Evolutionary conservation across 192 early-diverging fungal genomes (phyloP), one percentile per base, ranked within the genome.

Genomic region (Anaeromyces robustus): DNA sequence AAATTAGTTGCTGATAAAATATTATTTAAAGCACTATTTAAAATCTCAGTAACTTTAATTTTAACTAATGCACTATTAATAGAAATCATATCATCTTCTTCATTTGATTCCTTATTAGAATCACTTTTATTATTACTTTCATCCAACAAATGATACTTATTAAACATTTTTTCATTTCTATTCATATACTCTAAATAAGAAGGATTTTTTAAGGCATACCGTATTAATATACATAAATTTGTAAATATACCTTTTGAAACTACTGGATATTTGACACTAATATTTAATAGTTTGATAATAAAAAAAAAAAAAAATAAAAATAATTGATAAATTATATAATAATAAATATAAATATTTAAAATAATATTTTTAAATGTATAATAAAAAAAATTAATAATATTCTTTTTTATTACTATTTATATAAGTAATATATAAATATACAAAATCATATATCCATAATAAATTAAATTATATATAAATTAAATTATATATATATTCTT

Each of bases 181-280:
- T 68, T 68, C n/a, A 22, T 68, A n/a, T 68, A 68, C 11, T 68
- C 78, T 81, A 30, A 81, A 82, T 88, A 92, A 16, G 86, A 83
- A 16, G 77, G 34, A 81, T 91, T 90, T 59, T 80, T 28, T 4
- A 81, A n/a, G 1, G 90, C 88, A 79, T 87, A 93, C 19, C 86
- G 84, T 11, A 78, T 86, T 29, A 88, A 89, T 29, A 93, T 81
- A 78, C 90, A 92, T 2, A 92, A 82, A 39, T 92, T 86, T 14
- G 92, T 91, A 68, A 86, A 86, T 34, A 85, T 80, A 13, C 91
- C 89, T 29, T 85, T 87, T 12, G 85, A 85, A 19, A 89, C 87
- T 41, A 92, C 86, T n/a, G 91, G 90, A 31, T 90, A 85, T 81
- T 93, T 93, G 77, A 92, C 88, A 39, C 89, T 37, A 43, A 30